Evolutionary conservation across 1,139 yeast species (phyloP).

Genomic region (Taphrina pruni): DNA sequence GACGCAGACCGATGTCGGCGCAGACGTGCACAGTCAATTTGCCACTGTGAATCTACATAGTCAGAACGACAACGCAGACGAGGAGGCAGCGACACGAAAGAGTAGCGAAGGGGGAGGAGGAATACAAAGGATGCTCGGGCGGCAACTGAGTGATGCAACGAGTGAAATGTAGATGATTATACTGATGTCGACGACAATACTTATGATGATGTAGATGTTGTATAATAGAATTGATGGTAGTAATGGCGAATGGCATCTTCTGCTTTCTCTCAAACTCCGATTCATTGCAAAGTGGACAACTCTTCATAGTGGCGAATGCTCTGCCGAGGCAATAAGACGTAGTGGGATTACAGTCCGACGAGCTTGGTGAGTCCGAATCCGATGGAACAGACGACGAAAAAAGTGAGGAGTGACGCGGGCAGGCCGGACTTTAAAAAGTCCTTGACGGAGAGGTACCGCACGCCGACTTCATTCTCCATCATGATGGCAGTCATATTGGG

Average conservation of each 20-base stretch:
- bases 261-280: too few relatives aligned
- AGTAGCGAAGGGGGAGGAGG: not conserved
- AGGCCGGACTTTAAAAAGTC: constrained; percentile 87
- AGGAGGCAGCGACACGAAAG: not conserved
- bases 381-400: constrained; percentile 70
- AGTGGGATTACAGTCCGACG: constrained; percentile 21
- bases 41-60: not conserved
- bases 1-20: not conserved
- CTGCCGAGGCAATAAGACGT: not conserved
- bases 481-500: constrained; percentile 96
- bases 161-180: not conserved
- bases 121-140: not conserved
- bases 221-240: not conserved
- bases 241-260: constrained; percentile 2
- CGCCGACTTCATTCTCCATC: constrained; percentile 86
- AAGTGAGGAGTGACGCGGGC: constrained; percentile 78
- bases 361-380: constrained; percentile 65
- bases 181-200: not conserved
- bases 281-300: too few relatives aligned
- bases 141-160: not conserved
- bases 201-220: not conserved
- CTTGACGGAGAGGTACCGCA: constrained; percentile 79
- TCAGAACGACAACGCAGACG: not conserved
- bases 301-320: too few relatives aligned
- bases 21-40: too few relatives aligned